Evolutionary conservation across 176 grass and related monocot genomes (phyloP).

Genomic region (Oryza meridionalis): DNA sequence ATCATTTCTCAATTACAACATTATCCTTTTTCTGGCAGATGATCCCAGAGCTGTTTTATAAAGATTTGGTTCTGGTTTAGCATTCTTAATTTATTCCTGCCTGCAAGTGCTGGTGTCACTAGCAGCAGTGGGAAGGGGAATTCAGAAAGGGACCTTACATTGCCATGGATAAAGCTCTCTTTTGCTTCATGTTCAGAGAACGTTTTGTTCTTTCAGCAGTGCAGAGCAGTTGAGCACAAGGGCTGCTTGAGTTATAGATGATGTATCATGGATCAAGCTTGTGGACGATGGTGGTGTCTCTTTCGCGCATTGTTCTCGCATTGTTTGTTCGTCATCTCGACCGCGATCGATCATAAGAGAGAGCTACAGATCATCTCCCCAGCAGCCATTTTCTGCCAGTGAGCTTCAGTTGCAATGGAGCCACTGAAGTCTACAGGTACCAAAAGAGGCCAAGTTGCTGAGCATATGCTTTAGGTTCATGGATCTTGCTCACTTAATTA

Average conservation of each 20-base stretch:
- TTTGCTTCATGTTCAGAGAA: constrained; percentile 3
- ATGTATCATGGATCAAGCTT: constrained; percentile 30
- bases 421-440: not conserved
- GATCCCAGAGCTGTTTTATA: constrained; percentile 37
- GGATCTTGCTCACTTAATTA: constrained; percentile 7
- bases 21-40: constrained; percentile 30
- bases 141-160: constrained; percentile 34
- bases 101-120: constrained; percentile 54
- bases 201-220: constrained; percentile 25
- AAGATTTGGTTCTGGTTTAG: constrained; percentile 42
- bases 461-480: constrained; percentile 1
- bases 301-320: constrained; percentile 24
- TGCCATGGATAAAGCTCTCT: constrained; percentile 22
- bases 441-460: constrained; percentile 7
- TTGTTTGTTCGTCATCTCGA: constrained; percentile 30
- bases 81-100: constrained; percentile 54
- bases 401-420: constrained; percentile 15
- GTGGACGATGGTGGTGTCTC: constrained; percentile 10
- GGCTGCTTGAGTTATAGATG: constrained; percentile 36
- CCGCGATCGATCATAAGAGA: not conserved
- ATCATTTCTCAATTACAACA: constrained; percentile 29
- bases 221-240: constrained; percentile 46
- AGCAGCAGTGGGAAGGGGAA: constrained; percentile 50
- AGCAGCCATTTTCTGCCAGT: constrained; percentile 31
- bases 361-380: not conserved